Evolutionary conservation across 441 rosid species (phyloP), one percentile per base, ranked within the genome.

Genomic region (Corymbia citriodora): DNA sequence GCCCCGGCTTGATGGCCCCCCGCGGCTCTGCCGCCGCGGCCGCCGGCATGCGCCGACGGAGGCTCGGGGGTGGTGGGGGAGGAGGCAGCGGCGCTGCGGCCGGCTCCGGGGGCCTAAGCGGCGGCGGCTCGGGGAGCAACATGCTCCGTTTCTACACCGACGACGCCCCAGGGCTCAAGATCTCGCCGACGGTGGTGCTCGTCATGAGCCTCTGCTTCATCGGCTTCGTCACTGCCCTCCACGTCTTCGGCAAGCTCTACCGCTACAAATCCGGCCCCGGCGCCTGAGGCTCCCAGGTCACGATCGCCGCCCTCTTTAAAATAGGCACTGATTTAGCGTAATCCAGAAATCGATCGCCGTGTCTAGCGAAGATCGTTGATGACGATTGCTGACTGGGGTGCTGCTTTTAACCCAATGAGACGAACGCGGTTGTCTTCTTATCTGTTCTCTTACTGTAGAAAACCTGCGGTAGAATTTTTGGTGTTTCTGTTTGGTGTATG

Each of bases 101-200:
- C 59, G 82, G 90, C 68, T 57, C 93, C 15, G 93, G 72, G 25
- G 92, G 91, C 1, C 50, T 70, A 29, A 89, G 87, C 48, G 89
- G 93, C n/a, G 89, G 88, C 29, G 81, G 91, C 21, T 88, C 94
- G 54, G 90, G 87, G 48, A 70, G 92, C 90, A 96, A 96, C 92
- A 96, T 97, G 99, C 98, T 97, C 88, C 95, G 98, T 54, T 96
- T 97, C 95, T 97, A 97, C 96, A 97, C 98, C 33, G 99, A 97
- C 89, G 98, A 97, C 40, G 94, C 98, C 48, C 98, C 98, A 1
- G 99, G 98, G 1, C 93, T 97, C 90, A 97, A 96, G 96, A 97
- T 97, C 94, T 95, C 99, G 21, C 99, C 99, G 4, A 97, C 97
- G 15, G 97, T 96, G n/a, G 99, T 97, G 59, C 97, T 97, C 87